These are phyloP conservation scores for Penicillium pulvis DNA, from an alignment of 495 filamentous ascomycete species.

Conservation along the genomic window DNA sequence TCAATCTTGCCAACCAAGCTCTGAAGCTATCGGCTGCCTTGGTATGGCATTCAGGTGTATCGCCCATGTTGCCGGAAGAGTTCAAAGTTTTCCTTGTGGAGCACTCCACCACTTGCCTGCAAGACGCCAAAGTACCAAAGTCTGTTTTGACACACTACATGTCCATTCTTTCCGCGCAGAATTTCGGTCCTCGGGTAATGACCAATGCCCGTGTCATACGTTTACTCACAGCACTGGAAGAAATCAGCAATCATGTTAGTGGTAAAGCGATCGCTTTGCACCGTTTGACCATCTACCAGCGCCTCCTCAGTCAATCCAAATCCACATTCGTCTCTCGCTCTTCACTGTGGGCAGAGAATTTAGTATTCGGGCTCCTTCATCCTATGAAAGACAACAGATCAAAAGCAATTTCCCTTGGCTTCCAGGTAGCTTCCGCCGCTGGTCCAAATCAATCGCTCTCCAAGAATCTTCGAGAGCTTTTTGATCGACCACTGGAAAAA, in stretches of 20 bases:
- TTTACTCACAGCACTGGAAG: constrained; percentile 66
- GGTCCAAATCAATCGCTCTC: constrained; percentile 67
- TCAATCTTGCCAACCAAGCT: constrained; percentile 70
- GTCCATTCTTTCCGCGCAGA: constrained; percentile 74
- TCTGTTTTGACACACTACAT: constrained; percentile 75
- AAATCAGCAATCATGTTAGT: constrained; percentile 69
- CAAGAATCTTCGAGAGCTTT: constrained; percentile 63
- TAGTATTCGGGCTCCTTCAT: constrained; percentile 81
- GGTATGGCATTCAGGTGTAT: constrained; percentile 66
- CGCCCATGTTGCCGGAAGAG: constrained; percentile 66
- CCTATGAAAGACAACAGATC: constrained; percentile 71
- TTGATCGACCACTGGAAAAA: constrained; percentile 58
- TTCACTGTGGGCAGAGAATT: constrained; percentile 70
- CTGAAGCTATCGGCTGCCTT: constrained; percentile 74
- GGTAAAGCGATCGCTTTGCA: constrained; percentile 76
- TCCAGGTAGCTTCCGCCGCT: constrained; percentile 62
- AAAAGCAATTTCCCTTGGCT: constrained; percentile 72
- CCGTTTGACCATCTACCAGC: constrained; percentile 74
- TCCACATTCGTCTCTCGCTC: constrained; percentile 61
- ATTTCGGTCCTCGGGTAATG: constrained; percentile 73
- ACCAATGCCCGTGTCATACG: constrained; percentile 65
- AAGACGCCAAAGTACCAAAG: constrained; percentile 68
- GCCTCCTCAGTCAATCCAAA: constrained; percentile 68
- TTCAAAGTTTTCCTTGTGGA: constrained; percentile 81
- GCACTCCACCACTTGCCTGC: constrained; percentile 68